Evolutionary conservation across 345 rosid genomes (phyloP), one percentile per base, ranked within the genome.

Genomic region (Boechera divaricarpa): DNA sequence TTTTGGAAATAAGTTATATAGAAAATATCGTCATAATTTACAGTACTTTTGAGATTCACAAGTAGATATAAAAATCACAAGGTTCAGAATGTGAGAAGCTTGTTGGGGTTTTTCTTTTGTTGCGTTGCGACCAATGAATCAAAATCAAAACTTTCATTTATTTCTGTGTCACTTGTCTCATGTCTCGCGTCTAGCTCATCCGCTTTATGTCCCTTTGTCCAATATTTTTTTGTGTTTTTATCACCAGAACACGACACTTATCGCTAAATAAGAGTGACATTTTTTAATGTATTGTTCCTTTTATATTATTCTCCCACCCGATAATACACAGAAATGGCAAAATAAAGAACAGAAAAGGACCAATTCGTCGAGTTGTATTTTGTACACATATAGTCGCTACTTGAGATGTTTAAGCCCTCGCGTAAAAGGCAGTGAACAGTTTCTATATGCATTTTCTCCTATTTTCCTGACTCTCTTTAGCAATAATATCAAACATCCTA

Each of bases 111-210:
- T 72, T 61, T 38, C 61, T 49, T 61, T 72, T 72, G 76, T 61
- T 61, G 61, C 61, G 48, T 72, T 72, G 69, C 68, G 38, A 74
- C 57, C 57, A 64, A 31, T 73, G 47, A 73, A 53, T 63, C 70
- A 64, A 64, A 54, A 42, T 2, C 26, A 31, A 53, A 63, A 4
- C 56, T 38, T 60, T 72, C 63, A 74, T 42, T 42, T 58, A 45
- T 63, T 63, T 63, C 10, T 39, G 41, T 62, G 44, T 41, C 63
- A 21, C 41, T 24, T 61, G 66, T 48, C 36, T 24, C 24, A 18
- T 15, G 45, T 18, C 26, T 63, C 42, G 35, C n/a, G 70, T 73
- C 71, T 16, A 16, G 16, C 16, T 54, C 71, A 44, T 44, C 21
- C 15, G 2, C 2, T 1, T 64, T 64, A 44, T 74, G 71, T 64